phyloP scores from a whole-genome alignment of 306 rosid species.

The Ormosia emarginata region DNA sequence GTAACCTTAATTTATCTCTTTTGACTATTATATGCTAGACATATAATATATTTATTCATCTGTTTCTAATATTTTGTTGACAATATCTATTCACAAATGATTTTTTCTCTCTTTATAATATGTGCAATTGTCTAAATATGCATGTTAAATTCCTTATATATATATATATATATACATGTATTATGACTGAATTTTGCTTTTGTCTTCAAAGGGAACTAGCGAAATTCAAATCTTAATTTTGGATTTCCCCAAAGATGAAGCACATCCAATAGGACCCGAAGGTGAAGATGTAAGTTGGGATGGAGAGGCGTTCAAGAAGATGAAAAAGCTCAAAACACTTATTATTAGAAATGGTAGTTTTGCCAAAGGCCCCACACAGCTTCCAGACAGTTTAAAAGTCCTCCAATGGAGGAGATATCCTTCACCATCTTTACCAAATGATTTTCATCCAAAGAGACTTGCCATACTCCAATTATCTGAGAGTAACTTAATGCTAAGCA shows the following conservation, averaged over 20 bases:
- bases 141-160: too few species aligned
- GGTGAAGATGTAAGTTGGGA: not conserved
- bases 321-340: not conserved
- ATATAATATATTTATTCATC: too few species aligned
- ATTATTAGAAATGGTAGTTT: not conserved
- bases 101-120: too few species aligned
- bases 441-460: too few species aligned
- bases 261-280: too few species aligned
- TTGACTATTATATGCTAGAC: too few species aligned
- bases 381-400: not conserved
- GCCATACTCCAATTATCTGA: too few species aligned
- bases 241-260: not conserved
- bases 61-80: too few species aligned
- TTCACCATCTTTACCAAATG: not conserved
- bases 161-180: not conserved
- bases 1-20: too few species aligned
- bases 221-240: not conserved
- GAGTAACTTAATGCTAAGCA: rapidly evolving
- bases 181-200: not conserved
- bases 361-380: not conserved
- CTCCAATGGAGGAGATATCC: not conserved
- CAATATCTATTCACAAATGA: too few species aligned
- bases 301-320: not conserved
- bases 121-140: too few species aligned
- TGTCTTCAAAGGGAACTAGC: not conserved